Evolutionary conservation across 2,329 filamentous ascomycete genomes (phyloP).

Genomic region (Balansia obtecta): DNA sequence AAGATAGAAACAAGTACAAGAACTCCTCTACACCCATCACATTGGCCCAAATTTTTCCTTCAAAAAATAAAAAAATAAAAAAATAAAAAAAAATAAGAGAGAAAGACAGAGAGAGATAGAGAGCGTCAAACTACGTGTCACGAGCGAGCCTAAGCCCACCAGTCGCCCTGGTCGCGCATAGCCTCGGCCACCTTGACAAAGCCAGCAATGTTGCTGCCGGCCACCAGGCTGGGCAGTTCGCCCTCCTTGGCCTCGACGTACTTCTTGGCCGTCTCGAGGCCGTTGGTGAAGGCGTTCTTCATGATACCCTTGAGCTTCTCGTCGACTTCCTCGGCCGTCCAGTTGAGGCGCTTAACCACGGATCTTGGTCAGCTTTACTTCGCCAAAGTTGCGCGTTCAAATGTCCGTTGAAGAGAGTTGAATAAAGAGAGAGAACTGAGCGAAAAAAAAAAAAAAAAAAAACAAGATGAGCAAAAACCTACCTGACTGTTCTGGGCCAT

Average conservation of each 20-base stretch:
- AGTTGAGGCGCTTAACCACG: constrained; percentile 51
- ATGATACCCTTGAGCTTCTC: constrained; percentile 86
- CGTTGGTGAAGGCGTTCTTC: constrained; percentile 85
- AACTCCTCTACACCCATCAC: background rate
- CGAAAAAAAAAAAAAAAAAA: background rate
- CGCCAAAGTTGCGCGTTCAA: no score
- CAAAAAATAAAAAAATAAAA: no score
- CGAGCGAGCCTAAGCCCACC: constrained; percentile 41
- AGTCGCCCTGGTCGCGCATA: constrained; percentile 95
- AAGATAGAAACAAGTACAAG: background rate
- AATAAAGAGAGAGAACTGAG: background rate
- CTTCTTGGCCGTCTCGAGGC: constrained; percentile 76
- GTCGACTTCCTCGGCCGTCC: constrained; percentile 86
- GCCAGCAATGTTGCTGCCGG: constrained; percentile 92
- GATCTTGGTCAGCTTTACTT: background rate
- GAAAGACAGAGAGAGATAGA: background rate
- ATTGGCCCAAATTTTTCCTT: background rate
- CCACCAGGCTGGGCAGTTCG: constrained; percentile 80
- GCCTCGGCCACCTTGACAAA: constrained; percentile 92
- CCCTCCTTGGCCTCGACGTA: constrained; percentile 70
- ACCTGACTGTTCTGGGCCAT: constrained; percentile 89
- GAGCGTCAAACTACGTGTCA: background rate
- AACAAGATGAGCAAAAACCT: background rate
- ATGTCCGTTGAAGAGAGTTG: background rate
- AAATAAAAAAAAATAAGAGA: no score